These are phyloP conservation scores for Stereocaulon alpinum DNA, from an alignment of 495 filamentous ascomycete species.

Conservation along the genomic window DNA sequence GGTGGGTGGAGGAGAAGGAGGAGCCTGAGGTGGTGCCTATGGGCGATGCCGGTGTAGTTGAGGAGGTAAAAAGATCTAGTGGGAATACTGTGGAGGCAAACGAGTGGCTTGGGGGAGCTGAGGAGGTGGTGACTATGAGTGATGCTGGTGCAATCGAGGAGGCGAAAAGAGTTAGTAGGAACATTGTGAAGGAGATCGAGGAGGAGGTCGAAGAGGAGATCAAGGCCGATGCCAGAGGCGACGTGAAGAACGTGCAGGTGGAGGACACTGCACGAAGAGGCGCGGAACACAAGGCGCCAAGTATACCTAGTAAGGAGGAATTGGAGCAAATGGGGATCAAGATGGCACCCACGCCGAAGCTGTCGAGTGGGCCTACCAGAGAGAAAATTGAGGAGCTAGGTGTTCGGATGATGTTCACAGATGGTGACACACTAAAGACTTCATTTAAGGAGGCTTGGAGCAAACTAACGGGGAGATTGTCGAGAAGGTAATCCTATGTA, in stretches of 20 bases:
- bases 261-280: background rate
- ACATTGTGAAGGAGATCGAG: background rate
- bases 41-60: background rate
- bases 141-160: background rate
- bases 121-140: too few relatives aligned
- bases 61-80: too few relatives aligned
- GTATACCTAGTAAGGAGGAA: background rate
- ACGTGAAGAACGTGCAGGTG: background rate
- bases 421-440: too few relatives aligned
- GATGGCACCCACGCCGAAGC: too few relatives aligned
- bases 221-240: background rate
- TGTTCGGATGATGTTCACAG: too few relatives aligned
- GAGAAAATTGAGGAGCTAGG: too few relatives aligned
- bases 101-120: too few relatives aligned
- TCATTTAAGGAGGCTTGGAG: too few relatives aligned
- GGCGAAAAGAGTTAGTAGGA: constrained; percentile 1
- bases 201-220: background rate
- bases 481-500: too few relatives aligned
- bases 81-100: too few relatives aligned
- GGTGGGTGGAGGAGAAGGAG: background rate
- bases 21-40: background rate
- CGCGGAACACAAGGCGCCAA: background rate
- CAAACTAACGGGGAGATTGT: too few relatives aligned
- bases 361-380: too few relatives aligned
- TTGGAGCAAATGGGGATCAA: background rate